phyloP scores from a whole-genome alignment of 768 basidiomycete species.

The Psilocybe sp. region DNA sequence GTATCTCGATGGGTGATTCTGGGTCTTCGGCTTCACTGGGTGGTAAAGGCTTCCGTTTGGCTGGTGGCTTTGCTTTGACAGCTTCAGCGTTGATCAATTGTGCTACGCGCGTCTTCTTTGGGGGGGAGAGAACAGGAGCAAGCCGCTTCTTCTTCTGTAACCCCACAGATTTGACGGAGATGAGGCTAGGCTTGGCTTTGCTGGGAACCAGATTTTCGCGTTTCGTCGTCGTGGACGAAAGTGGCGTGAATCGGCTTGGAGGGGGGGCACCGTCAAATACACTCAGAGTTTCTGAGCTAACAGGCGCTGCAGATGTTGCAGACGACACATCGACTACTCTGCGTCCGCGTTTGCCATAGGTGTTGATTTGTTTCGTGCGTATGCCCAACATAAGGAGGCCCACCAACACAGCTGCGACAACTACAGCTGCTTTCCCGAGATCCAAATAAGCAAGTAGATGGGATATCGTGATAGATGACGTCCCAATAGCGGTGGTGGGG shows the following conservation, averaged over 20 bases:
- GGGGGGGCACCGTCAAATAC: slow-evolving; percentile 46
- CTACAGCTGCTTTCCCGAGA: slow-evolving; percentile 2
- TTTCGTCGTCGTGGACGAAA: slow-evolving; percentile 46
- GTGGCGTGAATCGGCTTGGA: slow-evolving; percentile 31
- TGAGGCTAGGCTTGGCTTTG: slow-evolving; percentile 23
- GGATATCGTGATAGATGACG: neutral
- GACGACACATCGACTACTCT: slow-evolving; percentile 53
- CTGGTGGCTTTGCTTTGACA: neutral
- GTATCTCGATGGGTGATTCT: slow-evolving; percentile 8
- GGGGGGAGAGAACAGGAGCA: slow-evolving; percentile 32
- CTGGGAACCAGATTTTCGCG: slow-evolving; percentile 35
- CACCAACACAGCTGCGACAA: slow-evolving; percentile 2
- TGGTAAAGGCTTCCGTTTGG: slow-evolving; percentile 13
- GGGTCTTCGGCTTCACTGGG: slow-evolving; percentile 5
- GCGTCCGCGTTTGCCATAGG: slow-evolving; percentile 62
- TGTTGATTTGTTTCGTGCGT: slow-evolving; percentile 62
- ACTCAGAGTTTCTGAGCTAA: slow-evolving; percentile 26
- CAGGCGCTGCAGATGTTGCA: slow-evolving; percentile 18
- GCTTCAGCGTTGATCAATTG: slow-evolving; percentile 28
- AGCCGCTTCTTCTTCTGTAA: slow-evolving; percentile 37
- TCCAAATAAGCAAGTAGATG: slow-evolving; percentile 6
- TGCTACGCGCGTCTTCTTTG: slow-evolving; percentile 27
- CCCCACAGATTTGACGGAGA: slow-evolving; percentile 37
- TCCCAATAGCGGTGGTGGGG: neutral
- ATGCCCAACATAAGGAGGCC: slow-evolving; percentile 48